Evolutionary conservation across 2,329 filamentous ascomycete species (phyloP).

Genomic region (Ceratocystis ficicola): DNA sequence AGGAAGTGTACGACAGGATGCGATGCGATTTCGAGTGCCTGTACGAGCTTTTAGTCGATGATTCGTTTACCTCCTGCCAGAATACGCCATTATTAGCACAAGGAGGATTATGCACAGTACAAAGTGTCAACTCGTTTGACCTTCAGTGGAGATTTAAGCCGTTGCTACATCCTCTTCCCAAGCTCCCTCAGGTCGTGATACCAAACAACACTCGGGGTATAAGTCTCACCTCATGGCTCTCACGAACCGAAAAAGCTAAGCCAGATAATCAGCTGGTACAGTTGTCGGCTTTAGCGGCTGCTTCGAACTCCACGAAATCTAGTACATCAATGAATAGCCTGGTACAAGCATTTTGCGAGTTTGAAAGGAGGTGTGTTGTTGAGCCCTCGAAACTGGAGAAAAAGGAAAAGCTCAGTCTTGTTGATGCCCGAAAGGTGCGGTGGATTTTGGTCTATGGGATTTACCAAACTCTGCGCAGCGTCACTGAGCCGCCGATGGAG

Average conservation of each 20-base stretch:
- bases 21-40: constrained; percentile 57
- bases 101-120: constrained; percentile 58
- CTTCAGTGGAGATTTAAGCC: constrained; percentile 44
- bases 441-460: constrained; percentile 67
- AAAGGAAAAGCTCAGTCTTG: constrained; percentile 30
- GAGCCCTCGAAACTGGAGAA: constrained; percentile 25
- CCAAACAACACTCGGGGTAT: constrained; percentile 25
- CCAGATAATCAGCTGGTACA: constrained; percentile 39
- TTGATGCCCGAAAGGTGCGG: constrained; percentile 62
- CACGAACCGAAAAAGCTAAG: constrained; percentile 33
- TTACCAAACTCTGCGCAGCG: constrained; percentile 58
- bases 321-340: constrained; percentile 40
- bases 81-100: constrained; percentile 43
- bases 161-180: constrained; percentile 53
- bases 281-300: constrained; percentile 41
- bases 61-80: constrained; percentile 38
- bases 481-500: constrained; percentile 48
- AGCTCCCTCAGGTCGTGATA: constrained; percentile 42
- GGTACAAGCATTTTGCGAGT: constrained; percentile 55
- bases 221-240: constrained; percentile 34
- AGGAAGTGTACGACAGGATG: constrained; percentile 45
- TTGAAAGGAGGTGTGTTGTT: constrained; percentile 48
- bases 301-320: constrained; percentile 35
- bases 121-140: constrained; percentile 58
- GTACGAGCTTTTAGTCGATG: constrained; percentile 60